These are phyloP conservation scores for Sphagnum tenellum DNA, from an alignment of 225 moss, liverwort and hornwort genomes.

Conservation along the genomic window DNA sequence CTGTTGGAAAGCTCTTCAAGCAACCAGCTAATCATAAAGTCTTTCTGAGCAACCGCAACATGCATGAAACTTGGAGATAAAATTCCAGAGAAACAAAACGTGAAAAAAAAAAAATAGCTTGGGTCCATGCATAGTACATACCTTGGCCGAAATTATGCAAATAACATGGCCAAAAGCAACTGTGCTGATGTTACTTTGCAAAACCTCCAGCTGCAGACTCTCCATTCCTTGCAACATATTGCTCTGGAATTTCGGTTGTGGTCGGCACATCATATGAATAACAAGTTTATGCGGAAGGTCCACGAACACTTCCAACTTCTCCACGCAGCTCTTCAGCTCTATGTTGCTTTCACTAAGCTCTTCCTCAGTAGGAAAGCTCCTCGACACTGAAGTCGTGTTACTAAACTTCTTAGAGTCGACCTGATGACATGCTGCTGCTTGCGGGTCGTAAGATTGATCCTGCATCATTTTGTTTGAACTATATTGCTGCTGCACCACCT, in stretches of 20 bases:
- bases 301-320: conserved; percentile 15
- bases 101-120: no score
- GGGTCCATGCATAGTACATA: not conserved
- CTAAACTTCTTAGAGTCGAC: no score
- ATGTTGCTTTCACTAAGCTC: not conserved
- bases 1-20: no score
- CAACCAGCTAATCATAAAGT: no score
- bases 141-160: conserved; percentile 25
- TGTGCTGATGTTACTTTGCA: conserved; percentile 19
- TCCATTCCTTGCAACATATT: conserved; percentile 18
- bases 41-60: no score
- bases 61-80: no score
- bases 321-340: conserved; percentile 6
- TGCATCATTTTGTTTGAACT: no score
- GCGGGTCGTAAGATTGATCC: no score
- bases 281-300: conserved; percentile 24
- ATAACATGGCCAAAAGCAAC: conserved; percentile 8
- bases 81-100: no score
- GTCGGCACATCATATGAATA: conserved; percentile 17
- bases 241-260: conserved; percentile 20
- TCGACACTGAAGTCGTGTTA: no score
- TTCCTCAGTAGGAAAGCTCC: not conserved
- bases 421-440: no score
- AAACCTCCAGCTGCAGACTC: conserved; percentile 15
- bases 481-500: no score